Percentiles rank a stretch among this genome's conserved stretches.
phyloP scores from a whole-genome alignment of 768 basidiomycete genomes.

The Lactarius vividus region DNA sequence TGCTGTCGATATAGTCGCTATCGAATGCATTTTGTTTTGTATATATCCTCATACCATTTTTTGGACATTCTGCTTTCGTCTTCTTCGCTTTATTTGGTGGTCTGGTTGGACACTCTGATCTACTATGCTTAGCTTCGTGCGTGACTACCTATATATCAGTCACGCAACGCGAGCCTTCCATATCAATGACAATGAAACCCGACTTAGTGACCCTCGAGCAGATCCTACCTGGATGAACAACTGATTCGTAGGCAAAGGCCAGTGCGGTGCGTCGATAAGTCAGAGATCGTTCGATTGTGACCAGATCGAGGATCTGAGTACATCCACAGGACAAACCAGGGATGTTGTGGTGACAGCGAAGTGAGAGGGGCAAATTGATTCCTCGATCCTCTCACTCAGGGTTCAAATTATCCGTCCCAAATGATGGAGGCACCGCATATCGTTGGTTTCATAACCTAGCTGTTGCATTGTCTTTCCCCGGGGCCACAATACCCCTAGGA shows the following conservation, averaged over 20 bases:
- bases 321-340: background rate
- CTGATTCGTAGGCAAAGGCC: background rate
- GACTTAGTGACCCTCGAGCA: conserved; percentile 5
- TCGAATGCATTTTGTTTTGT: conserved; percentile 6
- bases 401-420: background rate
- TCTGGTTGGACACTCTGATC: background rate
- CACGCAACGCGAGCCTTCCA: background rate
- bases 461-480: background rate
- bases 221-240: background rate
- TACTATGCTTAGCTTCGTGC: conserved; percentile 4
- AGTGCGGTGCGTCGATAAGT: conserved; percentile 12
- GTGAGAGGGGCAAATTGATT: background rate
- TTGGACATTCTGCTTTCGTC: background rate
- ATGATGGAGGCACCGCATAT: background rate
- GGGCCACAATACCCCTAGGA: background rate
- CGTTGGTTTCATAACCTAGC: background rate
- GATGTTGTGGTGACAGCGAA: no score
- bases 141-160: background rate
- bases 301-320: conserved; percentile 1
- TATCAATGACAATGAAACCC: background rate
- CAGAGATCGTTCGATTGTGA: conserved; percentile 12
- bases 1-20: conserved; percentile 7
- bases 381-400: background rate
- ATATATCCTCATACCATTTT: background rate
- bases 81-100: background rate